phyloP scores from a whole-genome alignment of 2,329 filamentous ascomycete species.

The Thelonectria olida region DNA sequence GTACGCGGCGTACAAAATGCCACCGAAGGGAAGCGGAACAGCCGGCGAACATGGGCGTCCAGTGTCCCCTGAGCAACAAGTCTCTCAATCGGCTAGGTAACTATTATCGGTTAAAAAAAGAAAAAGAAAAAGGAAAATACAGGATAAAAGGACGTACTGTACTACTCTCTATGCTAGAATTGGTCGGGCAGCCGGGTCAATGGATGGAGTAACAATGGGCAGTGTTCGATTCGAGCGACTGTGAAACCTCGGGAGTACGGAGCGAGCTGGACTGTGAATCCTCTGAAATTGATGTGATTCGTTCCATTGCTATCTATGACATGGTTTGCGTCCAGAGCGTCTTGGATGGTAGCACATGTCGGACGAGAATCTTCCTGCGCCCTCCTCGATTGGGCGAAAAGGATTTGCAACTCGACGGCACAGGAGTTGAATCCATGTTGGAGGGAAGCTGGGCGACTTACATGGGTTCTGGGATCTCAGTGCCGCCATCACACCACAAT shows the following conservation, averaged over 20 bases:
- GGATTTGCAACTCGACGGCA: neutral
- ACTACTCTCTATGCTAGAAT: neutral
- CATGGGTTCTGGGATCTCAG: neutral
- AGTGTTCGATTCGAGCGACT: neutral
- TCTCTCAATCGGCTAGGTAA: neutral
- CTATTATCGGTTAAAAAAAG: neutral
- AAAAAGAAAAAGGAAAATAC: neutral
- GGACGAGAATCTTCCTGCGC: neutral
- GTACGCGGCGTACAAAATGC: neutral
- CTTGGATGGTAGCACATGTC: neutral
- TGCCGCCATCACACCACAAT: constrained; percentile 3
- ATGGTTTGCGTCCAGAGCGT: neutral
- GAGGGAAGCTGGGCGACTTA: neutral
- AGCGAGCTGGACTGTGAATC: neutral
- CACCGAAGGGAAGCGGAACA: neutral
- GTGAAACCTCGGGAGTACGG: neutral
- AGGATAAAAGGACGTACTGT: neutral
- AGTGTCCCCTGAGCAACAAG: neutral
- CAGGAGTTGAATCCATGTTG: constrained; percentile 4
- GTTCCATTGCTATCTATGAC: neutral
- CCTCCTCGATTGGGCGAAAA: neutral
- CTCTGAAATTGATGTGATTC: neutral
- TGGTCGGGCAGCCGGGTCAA: neutral
- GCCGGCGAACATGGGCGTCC: neutral
- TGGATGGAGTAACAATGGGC: neutral